Conservation (phyloP, 1,139 yeast genomes). For the Protomyces arabidopsidicola region DNA sequence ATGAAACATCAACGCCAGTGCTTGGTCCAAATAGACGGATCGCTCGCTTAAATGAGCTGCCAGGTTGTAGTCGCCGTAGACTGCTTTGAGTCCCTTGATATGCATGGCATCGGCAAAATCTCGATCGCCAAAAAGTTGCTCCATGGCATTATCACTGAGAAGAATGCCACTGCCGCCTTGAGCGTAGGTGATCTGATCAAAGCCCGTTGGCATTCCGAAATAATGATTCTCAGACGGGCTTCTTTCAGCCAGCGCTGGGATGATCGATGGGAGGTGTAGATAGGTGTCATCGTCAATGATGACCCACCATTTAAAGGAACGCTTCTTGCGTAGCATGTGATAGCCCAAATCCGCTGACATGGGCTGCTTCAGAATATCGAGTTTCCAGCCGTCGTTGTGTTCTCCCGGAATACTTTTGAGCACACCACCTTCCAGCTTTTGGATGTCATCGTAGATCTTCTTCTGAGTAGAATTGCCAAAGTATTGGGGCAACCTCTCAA, state of each 20-base stretch:
- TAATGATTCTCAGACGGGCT: conserved; percentile 35
- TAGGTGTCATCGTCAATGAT: conserved; percentile 43
- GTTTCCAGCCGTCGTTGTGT: conserved; percentile 11
- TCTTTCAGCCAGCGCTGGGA: conserved; percentile 35
- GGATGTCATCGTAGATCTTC: background rate
- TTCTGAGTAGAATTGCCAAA: background rate
- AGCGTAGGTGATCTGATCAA: conserved; percentile 36
- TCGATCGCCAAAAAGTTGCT: conserved; percentile 35
- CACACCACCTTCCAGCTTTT: background rate
- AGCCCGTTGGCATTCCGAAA: background rate
- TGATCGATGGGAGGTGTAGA: conserved; percentile 37
- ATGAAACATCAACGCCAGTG: background rate
- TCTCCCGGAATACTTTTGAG: background rate
- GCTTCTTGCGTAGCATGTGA: background rate
- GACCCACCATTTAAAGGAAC: conserved; percentile 39
- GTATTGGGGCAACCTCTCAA: background rate
- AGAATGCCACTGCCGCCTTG: conserved; percentile 44
- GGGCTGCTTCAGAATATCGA: conserved; percentile 11
- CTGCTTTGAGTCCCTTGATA: conserved; percentile 34
- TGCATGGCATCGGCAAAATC: conserved; percentile 35
- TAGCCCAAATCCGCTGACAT: conserved; percentile 10
- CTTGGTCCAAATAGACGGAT: conserved; percentile 27
- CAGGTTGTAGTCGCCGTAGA: conserved; percentile 42
- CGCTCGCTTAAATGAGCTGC: conserved; percentile 35
- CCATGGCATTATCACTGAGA: conserved; percentile 39